A percentile compares a stretch with the other conserved stretches of the same genome.
phyloP scores from a whole-genome alignment of 2,329 filamentous ascomycete species.

The Bipolaris zeicola region DNA sequence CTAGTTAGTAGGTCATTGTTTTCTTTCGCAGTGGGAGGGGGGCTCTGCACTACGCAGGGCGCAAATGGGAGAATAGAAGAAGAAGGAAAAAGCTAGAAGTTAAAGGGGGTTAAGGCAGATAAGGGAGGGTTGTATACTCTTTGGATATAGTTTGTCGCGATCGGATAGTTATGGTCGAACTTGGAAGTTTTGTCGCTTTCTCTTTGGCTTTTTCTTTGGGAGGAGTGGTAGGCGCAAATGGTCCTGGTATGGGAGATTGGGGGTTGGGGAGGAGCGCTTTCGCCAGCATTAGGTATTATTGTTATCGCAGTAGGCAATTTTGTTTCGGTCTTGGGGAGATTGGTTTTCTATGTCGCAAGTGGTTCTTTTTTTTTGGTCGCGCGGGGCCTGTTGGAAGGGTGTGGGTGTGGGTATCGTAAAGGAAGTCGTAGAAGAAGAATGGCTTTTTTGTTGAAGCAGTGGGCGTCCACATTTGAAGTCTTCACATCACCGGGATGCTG shows the following conservation, averaged over 20 bases:
- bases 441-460: slow-evolving; percentile 13
- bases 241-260: no score
- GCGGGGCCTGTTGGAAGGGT: background rate
- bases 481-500: slow-evolving; percentile 33
- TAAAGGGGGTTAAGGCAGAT: no score
- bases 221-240: no score
- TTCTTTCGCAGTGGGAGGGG: no score
- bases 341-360: slow-evolving; percentile 4
- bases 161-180: no score
- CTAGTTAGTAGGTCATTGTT: no score
- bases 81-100: no score
- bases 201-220: no score
- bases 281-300: slow-evolving; percentile 14
- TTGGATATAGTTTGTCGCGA: no score
- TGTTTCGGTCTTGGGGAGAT: slow-evolving; percentile 7
- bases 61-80: no score
- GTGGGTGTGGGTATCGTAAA: slow-evolving; percentile 5
- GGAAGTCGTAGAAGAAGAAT: slow-evolving; percentile 1
- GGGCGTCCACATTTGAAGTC: slow-evolving; percentile 17
- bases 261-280: slow-evolving; percentile 1
- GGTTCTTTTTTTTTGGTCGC: slow-evolving; percentile 12
- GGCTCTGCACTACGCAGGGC: no score
- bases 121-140: no score
- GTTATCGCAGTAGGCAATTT: slow-evolving; percentile 20
- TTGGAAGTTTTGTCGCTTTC: background rate